These are phyloP conservation scores for Urochloa ruziziensis DNA, from an alignment of 176 grass and related monocot species.

Conservation along the genomic window DNA sequence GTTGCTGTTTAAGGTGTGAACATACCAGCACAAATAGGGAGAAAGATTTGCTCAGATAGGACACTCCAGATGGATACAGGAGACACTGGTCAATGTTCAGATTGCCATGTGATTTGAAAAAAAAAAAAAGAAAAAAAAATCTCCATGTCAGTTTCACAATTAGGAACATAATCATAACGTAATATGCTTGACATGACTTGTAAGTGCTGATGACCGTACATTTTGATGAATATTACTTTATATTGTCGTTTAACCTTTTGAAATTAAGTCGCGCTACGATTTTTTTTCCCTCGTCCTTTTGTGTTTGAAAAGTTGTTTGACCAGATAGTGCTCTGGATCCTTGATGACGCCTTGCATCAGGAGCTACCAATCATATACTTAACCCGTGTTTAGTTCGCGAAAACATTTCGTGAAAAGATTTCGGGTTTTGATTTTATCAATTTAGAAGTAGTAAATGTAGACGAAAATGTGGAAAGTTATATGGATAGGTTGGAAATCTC, in stretches of 20 bases:
- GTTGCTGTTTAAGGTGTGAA: constrained; percentile 16
- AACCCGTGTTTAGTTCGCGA: too few species aligned
- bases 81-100: background rate
- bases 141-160: background rate
- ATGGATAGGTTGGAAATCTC: too few species aligned
- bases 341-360: background rate
- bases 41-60: background rate
- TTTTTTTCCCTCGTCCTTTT: background rate
- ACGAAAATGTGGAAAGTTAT: too few species aligned
- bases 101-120: background rate
- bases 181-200: background rate
- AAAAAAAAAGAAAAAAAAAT: background rate
- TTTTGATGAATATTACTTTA: background rate
- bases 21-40: background rate
- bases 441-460: too few species aligned
- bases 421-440: too few species aligned
- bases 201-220: background rate
- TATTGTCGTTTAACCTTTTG: background rate
- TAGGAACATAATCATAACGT: background rate
- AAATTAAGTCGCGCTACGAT: background rate
- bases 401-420: too few species aligned
- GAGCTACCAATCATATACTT: background rate
- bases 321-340: constrained; percentile 6
- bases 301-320: background rate
- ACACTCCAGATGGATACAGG: constrained; percentile 1